Conservation (phyloP, 352 stramenopile genomes). For the Globisporangium irregulare region DNA sequence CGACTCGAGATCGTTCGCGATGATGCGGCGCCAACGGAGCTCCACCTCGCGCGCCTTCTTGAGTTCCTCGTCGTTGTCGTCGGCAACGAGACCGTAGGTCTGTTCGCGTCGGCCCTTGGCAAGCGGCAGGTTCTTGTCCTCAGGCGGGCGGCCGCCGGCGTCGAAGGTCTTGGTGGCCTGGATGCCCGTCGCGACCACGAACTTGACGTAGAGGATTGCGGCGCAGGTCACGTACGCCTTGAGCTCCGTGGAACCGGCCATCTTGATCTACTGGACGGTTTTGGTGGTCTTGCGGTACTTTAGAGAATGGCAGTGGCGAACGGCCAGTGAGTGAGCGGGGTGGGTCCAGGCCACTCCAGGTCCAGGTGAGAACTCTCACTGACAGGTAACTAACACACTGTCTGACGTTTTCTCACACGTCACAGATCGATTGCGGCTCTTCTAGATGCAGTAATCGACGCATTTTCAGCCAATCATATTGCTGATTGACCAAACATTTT, state of each 20-base stretch:
- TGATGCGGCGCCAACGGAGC: slow-evolving; percentile 41
- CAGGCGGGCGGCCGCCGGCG: slow-evolving; percentile 40
- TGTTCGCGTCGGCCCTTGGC: slow-evolving; percentile 37
- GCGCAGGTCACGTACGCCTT: slow-evolving; percentile 58
- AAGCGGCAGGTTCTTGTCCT: slow-evolving; percentile 42
- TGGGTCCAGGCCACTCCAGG: not conserved
- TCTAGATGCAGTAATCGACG: slow-evolving; percentile 1
- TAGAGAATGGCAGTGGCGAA: slow-evolving; percentile 4
- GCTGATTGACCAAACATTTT: slow-evolving; percentile 5
- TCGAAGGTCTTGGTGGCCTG: slow-evolving; percentile 52
- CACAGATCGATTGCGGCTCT: slow-evolving; percentile 2
- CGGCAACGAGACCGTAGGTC: slow-evolving; percentile 24
- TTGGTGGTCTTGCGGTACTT: not conserved
- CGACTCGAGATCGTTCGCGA: slow-evolving; percentile 46
- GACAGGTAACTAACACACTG: not conserved
- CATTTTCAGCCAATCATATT: slow-evolving; percentile 25
- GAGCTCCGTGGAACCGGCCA: slow-evolving; percentile 30
- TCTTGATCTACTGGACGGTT: slow-evolving; percentile 1
- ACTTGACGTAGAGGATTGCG: slow-evolving; percentile 65
- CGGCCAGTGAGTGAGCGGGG: not conserved
- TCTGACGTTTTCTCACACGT: slow-evolving; percentile 8
- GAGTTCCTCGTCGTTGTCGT: slow-evolving; percentile 26
- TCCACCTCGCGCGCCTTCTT: slow-evolving; percentile 23
- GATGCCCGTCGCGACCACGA: slow-evolving; percentile 41
- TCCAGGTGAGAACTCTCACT: too few relatives aligned